These are phyloP conservation scores for Cladorrhinum samala DNA, from an alignment of 495 filamentous ascomycete genomes.

Conservation along the genomic window DNA sequence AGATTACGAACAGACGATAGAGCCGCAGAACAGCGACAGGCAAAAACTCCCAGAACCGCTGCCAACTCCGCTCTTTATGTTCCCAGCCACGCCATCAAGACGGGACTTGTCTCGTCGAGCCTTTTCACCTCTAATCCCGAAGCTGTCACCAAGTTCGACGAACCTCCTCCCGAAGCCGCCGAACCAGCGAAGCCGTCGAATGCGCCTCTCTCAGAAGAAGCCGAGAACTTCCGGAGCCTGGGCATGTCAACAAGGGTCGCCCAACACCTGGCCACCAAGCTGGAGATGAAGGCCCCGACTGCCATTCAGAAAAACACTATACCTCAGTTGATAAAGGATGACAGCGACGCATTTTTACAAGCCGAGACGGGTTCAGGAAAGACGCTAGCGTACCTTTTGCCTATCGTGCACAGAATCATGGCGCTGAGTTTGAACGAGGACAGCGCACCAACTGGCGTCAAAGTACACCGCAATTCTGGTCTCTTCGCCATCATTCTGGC, in stretches of 20 bases:
- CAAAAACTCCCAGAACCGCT: conserved; percentile 15
- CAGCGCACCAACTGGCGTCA: conserved; percentile 34
- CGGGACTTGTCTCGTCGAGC: conserved; percentile 66
- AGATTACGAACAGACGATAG: conserved; percentile 33
- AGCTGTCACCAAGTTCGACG: conserved; percentile 50
- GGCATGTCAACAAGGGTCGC: conserved; percentile 74
- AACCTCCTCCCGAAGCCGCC: conserved; percentile 34
- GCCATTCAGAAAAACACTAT: conserved; percentile 90
- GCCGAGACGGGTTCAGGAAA: conserved; percentile 97
- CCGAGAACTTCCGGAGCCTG: conserved; percentile 75
- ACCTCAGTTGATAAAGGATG: conserved; percentile 62
- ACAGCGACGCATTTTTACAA: conserved; percentile 91
- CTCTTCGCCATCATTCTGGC: conserved; percentile 88
- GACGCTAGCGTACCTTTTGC: conserved; percentile 87
- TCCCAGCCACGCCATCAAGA: conserved; percentile 28
- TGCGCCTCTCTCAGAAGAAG: conserved; percentile 79
- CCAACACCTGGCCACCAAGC: conserved; percentile 74
- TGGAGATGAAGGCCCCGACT: conserved; percentile 84
- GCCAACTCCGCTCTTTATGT: conserved; percentile 13
- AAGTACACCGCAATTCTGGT: conserved; percentile 73
- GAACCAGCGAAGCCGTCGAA: conserved; percentile 75
- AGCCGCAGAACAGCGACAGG: conserved; percentile 9
- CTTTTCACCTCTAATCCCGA: conserved; percentile 84
- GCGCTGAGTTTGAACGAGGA: conserved; percentile 55
- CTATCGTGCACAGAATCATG: conserved; percentile 84